Base-by-base conservation (phyloP, 768 basidiomycete genomes). In the Hericium rajendrae region DNA sequence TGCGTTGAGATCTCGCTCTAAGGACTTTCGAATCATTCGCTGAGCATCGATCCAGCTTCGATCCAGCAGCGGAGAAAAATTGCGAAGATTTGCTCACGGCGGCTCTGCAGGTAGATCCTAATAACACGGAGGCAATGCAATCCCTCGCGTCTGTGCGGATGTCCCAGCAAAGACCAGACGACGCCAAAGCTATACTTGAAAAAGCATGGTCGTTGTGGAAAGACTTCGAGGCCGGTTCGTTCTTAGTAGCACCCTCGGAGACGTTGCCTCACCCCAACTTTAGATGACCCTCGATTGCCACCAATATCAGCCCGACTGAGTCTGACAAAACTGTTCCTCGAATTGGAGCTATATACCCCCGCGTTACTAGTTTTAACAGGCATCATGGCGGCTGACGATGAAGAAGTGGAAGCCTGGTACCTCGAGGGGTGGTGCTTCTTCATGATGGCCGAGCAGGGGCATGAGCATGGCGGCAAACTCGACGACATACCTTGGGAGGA, bases 351-450 rank as follows among this genome's bases (percentile, higher is more conserved):
- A 4, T 88, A 82, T 67, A 74, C 83, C 0, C 82, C 84, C 24
- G 92, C 92, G 1, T 71, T 94, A 5, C 70, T 85, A 11, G 83
- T 94, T 13, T 71, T 95, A 26, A 82, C 89, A 48, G 88, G 86
- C 12, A 77, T 94, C 10, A 84, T 94, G 71, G 79, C 85, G 10
- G 71, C 84, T 0, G 91, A 94, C 68, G 89, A 93, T 62, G 79
- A 90, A 66, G 86, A 91, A 54, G 85, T 93, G 12, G 92, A 94
- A 64, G 93, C 86, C 1, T 94, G 93, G 85, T 95, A 95, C 67
- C 80, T 95, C 28, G 92, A 94, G 70, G 93, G 92, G 54, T 97
- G 92, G 92, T 87, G 88, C 61, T 92, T 90, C 76, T 91, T 84
- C 73, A 73, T 94, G 49, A 84, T 89, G 81, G 80, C 83, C 0